Percentiles rank a stretch among this genome's conserved stretches.
Conservation (phyloP, 2,329 filamentous ascomycete species). For the Fusarium sp. region DNA sequence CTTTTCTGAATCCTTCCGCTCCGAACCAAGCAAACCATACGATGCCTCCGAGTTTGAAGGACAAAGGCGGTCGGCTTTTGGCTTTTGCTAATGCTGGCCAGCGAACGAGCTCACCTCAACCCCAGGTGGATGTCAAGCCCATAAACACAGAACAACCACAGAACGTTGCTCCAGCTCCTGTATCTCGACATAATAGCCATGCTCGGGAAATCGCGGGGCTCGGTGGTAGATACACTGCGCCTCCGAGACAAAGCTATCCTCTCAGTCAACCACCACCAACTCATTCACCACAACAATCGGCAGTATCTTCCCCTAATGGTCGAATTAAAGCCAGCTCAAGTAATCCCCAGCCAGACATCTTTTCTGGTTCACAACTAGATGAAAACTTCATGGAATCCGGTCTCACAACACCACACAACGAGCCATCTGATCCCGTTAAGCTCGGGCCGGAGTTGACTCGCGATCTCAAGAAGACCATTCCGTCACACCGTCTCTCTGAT, state of each 20-base stretch:
- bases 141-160: slow-evolving; percentile 30
- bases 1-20: background rate
- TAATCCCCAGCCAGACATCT: slow-evolving; percentile 44
- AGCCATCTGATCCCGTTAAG: slow-evolving; percentile 41
- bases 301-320: slow-evolving; percentile 35
- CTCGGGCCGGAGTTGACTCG: slow-evolving; percentile 40
- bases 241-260: slow-evolving; percentile 43
- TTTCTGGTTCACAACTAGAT: slow-evolving; percentile 53
- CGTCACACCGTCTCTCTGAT: slow-evolving; percentile 20
- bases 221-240: slow-evolving; percentile 44
- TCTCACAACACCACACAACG: slow-evolving; percentile 51
- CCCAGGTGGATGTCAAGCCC: slow-evolving; percentile 35
- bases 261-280: slow-evolving; percentile 38
- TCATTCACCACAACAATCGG: slow-evolving; percentile 34
- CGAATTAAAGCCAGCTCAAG: slow-evolving; percentile 24
- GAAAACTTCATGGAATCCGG: slow-evolving; percentile 55
- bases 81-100: slow-evolving; percentile 46
- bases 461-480: slow-evolving; percentile 40
- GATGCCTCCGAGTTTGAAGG: slow-evolving; percentile 48
- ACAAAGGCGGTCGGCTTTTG: slow-evolving; percentile 47
- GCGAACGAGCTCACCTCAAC: slow-evolving; percentile 31
- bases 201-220: slow-evolving; percentile 52
- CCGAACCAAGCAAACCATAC: slow-evolving; percentile 2
- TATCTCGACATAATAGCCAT: slow-evolving; percentile 47
- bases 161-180: slow-evolving; percentile 26